These are phyloP conservation scores for Suillus decipiens DNA, from an alignment of 768 basidiomycete genomes.

Conservation along the genomic window DNA sequence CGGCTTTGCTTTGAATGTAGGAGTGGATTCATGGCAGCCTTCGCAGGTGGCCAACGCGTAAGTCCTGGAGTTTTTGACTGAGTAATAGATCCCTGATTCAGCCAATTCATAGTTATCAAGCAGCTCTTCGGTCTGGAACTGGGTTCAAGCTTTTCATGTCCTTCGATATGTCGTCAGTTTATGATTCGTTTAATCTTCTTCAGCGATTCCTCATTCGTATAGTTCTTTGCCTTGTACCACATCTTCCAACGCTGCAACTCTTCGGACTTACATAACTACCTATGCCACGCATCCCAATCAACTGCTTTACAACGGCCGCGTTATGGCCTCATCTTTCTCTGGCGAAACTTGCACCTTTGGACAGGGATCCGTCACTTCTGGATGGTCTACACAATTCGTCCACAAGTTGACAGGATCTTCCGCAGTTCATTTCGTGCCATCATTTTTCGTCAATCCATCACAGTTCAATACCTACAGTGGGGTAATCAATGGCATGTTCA, in stretches of 20 bases:
- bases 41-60: constrained; percentile 65
- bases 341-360: constrained; percentile 74
- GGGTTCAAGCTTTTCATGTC: constrained; percentile 77
- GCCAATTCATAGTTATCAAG: constrained; percentile 46
- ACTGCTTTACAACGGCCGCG: constrained; percentile 44
- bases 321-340: constrained; percentile 70
- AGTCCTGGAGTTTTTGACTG: constrained; percentile 23
- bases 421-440: constrained; percentile 63
- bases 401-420: constrained; percentile 46
- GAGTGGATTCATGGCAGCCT: constrained; percentile 63
- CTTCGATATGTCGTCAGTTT: constrained; percentile 72
- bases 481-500: constrained; percentile 61
- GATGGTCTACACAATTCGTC: constrained; percentile 59
- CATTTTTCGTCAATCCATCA: constrained; percentile 64
- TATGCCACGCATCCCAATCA: constrained; percentile 63
- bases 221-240: constrained; percentile 59
- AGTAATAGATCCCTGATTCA: constrained; percentile 14
- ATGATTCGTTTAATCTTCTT: constrained; percentile 3
- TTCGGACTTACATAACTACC: constrained; percentile 55
- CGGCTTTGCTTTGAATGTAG: constrained; percentile 73
- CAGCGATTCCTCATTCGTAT: background rate
- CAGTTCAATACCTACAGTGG: constrained; percentile 46
- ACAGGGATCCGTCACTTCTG: constrained; percentile 46
- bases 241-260: constrained; percentile 45
- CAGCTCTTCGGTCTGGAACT: constrained; percentile 51